Evolutionary conservation across 116 monocot species (phyloP).

Genomic region (Dioscorea cayenensis): DNA sequence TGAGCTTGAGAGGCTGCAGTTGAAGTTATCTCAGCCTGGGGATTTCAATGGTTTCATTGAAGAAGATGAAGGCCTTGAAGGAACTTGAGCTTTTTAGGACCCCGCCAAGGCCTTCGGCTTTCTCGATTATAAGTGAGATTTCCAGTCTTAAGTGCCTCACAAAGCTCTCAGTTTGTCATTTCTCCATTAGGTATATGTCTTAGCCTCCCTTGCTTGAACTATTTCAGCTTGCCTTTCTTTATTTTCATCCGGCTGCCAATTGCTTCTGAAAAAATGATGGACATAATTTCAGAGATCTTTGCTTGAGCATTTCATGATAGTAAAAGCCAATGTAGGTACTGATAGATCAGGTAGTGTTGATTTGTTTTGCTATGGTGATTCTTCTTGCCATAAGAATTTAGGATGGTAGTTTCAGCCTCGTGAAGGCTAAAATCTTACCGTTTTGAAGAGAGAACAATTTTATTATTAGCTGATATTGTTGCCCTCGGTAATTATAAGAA

Average conservation of each 20-base stretch:
- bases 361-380: too few species aligned
- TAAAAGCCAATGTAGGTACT: too few species aligned
- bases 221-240: background rate
- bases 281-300: too few species aligned
- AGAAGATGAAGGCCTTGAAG: conserved; percentile 46
- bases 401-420: too few species aligned
- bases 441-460: too few species aligned
- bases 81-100: conserved; percentile 60
- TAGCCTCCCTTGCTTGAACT: background rate
- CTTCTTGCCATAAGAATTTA: too few species aligned
- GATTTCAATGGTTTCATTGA: conserved; percentile 25
- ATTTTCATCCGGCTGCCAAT: background rate
- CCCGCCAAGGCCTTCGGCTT: conserved; percentile 41
- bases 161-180: conserved; percentile 72
- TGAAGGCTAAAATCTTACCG: too few species aligned
- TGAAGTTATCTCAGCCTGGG: conserved; percentile 48
- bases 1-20: conserved; percentile 49
- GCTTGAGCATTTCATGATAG: too few species aligned
- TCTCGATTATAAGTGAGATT: conserved; percentile 46
- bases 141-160: conserved; percentile 51
- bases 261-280: too few species aligned
- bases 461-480: too few species aligned
- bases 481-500: too few species aligned
- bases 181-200: conserved; percentile 56
- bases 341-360: too few species aligned